Evolutionary conservation across 805 yeast genomes (phyloP).

Genomic region (Ogataea allantospora): DNA sequence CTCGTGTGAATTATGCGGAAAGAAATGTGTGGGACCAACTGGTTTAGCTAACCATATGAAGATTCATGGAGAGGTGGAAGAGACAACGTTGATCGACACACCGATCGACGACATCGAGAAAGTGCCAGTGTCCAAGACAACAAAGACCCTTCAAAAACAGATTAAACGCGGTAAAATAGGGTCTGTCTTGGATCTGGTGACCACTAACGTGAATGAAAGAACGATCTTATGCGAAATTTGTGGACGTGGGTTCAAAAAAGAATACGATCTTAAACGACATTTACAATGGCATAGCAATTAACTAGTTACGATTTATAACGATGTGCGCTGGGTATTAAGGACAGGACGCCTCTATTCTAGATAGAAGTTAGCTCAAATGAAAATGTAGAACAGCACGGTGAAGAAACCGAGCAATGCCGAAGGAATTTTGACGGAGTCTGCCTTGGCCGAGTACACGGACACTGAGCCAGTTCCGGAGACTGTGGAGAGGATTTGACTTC

Average conservation of each 20-base stretch:
- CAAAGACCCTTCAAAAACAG: conserved; percentile 35
- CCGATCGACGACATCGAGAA: conserved; percentile 3
- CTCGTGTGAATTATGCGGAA: conserved; percentile 62
- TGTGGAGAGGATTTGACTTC: conserved; percentile 3
- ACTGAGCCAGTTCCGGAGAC: background rate
- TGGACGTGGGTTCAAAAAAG: conserved; percentile 49
- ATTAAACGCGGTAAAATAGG: conserved; percentile 41
- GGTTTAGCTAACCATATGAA: conserved; percentile 75
- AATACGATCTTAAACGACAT: conserved; percentile 49
- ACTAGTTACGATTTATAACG: conserved; percentile 1
- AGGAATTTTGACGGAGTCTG: conserved; percentile 4
- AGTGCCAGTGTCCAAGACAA: conserved; percentile 8
- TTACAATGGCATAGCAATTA: conserved; percentile 47
- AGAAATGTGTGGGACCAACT: conserved; percentile 67
- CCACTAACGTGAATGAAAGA: conserved; percentile 37
- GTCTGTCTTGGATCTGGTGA: conserved; percentile 38
- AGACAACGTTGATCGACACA: background rate
- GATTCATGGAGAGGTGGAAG: conserved; percentile 51
- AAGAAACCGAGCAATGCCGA: conserved; percentile 7
- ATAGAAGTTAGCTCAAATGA: conserved; percentile 4
- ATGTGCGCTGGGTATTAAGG: conserved; percentile 6
- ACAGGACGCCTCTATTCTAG: background rate
- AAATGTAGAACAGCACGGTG: conserved; percentile 9
- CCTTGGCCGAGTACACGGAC: conserved; percentile 4
- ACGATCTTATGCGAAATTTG: conserved; percentile 49